Percentiles rank a stretch among this genome's conserved stretches.
phyloP scores from a whole-genome alignment of 805 yeast species.

The Nakazawaea wickerhamii region DNA sequence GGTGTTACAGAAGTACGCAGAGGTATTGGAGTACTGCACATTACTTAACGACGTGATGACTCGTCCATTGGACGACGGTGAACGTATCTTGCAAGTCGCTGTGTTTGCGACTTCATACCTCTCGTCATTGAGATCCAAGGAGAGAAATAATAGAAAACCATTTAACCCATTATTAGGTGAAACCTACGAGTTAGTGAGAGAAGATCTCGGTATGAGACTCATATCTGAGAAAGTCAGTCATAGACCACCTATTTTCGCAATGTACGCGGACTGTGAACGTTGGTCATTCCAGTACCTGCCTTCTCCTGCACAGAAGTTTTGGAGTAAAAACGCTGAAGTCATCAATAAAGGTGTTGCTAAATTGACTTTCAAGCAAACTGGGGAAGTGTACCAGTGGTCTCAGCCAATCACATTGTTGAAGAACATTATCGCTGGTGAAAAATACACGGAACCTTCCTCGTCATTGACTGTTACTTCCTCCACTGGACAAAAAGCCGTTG shows the following conservation, averaged over 20 bases:
- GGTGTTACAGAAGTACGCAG: conserved; percentile 73
- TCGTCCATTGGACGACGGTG: conserved; percentile 43
- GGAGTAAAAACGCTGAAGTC: conserved; percentile 92
- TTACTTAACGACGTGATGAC: conserved; percentile 59
- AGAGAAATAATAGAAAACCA: conserved; percentile 79
- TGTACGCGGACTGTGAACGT: conserved; percentile 60
- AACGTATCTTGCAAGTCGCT: conserved; percentile 62
- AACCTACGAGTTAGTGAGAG: conserved; percentile 84
- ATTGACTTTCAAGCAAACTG: conserved; percentile 50
- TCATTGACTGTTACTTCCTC: conserved; percentile 62
- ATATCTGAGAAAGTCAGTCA: conserved; percentile 85
- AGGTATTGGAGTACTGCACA: conserved; percentile 69
- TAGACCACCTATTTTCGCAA: conserved; percentile 81
- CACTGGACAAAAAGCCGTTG: conserved; percentile 61
- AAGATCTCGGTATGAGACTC: conserved; percentile 69
- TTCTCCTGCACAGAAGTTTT: conserved; percentile 78
- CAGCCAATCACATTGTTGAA: conserved; percentile 81
- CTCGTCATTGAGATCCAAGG: conserved; percentile 67
- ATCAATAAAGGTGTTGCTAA: conserved; percentile 66
- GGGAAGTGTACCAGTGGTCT: conserved; percentile 73
- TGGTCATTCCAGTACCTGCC: conserved; percentile 69
- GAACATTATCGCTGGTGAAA: conserved; percentile 91
- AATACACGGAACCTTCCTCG: conserved; percentile 82
- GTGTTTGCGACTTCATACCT: conserved; percentile 76
- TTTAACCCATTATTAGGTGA: conserved; percentile 94